Percentiles rank a stretch among this genome's conserved stretches.
phyloP scores from a whole-genome alignment of 495 filamentous ascomycete species.

The Penicillium cosmopolitanum region DNA sequence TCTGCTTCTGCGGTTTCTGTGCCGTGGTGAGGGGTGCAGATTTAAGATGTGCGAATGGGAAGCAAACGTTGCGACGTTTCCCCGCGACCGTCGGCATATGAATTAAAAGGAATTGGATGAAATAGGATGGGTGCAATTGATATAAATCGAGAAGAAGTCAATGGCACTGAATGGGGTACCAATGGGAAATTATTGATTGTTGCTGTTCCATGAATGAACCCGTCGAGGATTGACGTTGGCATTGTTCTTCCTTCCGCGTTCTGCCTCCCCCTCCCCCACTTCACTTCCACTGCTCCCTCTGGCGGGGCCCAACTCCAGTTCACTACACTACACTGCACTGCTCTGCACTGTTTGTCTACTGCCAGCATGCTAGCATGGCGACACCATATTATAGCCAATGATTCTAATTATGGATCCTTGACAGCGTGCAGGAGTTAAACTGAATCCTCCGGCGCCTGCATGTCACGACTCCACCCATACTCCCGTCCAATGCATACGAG shows the following conservation, averaged over 20 bases:
- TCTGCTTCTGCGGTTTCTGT: conserved; percentile 12
- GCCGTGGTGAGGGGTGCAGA: conserved; percentile 18
- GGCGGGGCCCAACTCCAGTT: neutral
- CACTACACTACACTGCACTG: neutral
- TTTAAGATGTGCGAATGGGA: conserved; percentile 17
- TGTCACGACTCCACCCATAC: conserved; percentile 20
- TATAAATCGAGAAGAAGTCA: no score
- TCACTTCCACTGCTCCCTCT: conserved; percentile 1
- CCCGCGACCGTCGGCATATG: conserved; percentile 43
- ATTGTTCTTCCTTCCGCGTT: conserved; percentile 26
- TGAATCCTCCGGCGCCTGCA: conserved; percentile 28
- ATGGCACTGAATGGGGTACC: no score
- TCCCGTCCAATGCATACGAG: neutral
- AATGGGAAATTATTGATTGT: no score
- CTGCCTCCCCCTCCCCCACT: conserved; percentile 16
- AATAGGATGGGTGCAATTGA: neutral
- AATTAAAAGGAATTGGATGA: conserved; percentile 2
- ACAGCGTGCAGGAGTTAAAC: conserved; percentile 22
- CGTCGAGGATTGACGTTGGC: conserved; percentile 17
- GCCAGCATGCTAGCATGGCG: neutral
- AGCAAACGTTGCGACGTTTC: conserved; percentile 50
- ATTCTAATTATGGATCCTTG: conserved; percentile 6
- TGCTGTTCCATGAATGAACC: conserved; percentile 2
- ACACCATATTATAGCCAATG: neutral
- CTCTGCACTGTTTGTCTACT: neutral